Base-by-base conservation (phyloP, 1,284 basidiomycete species). In the Cryptococcus sp. region DNA sequence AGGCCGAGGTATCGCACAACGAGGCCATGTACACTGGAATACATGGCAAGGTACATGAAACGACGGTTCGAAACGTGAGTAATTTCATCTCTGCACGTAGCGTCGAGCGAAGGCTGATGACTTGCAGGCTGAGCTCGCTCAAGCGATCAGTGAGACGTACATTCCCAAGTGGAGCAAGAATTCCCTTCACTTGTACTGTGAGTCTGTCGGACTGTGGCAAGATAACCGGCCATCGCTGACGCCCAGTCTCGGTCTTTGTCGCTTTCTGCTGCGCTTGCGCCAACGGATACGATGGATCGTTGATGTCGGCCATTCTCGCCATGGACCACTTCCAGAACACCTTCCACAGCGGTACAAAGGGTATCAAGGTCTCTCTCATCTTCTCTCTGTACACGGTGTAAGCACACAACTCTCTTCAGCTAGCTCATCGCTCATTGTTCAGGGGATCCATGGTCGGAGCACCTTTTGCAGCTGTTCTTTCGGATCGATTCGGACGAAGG, bases 401-500 rank as follows among this genome's bases (percentile, higher is more conserved):
- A 54, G 57, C 46, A 9, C 11, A 19, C 16, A 19, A 24, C 28
- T 31, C 14, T 31, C 28, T 7, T 31, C 28, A 36, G 32, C n/a
- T 21, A 14, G n/a, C 21, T 24, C n/a, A 23, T 12, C n/a, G n/a
- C 31, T 25, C 22, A 43, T 16, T 6, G 5, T 4, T 14, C 28
- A 57, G 56, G 31, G 56, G 56, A 14, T 44, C 53, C 5, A 54
- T 58, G 53, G 51, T 53, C 43, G 56, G 56, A 14, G 52, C 56
- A n/a, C 56, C 56, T 22, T 58, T 58, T 41, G 56, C 56, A 5
- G 56, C 56, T 19, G 38, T 58, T 19, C 43, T 54, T 28, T 46
- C 46, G 19, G 78, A 79, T 60, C 65, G 69, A 32, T 74, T 76
- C 47, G 79, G 80, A 19, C 76, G 79, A 44, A 74, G 79, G 21